Conservation (phyloP, 805 yeast genomes). For the Cyberlindnera bimundalis region DNA sequence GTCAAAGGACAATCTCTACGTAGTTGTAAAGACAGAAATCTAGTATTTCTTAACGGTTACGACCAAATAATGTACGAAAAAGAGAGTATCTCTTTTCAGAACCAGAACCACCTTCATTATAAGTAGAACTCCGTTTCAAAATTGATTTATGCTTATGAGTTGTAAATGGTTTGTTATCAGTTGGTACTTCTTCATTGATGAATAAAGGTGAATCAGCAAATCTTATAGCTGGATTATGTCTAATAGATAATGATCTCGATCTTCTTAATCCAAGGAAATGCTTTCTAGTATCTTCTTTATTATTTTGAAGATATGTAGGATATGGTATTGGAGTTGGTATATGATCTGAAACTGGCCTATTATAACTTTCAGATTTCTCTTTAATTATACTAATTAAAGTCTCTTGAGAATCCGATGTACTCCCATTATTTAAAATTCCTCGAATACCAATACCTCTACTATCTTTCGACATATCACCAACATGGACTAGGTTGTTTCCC, state of each 20-base stretch:
- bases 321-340: slow-evolving; percentile 19
- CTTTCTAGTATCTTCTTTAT: background rate
- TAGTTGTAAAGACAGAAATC: no score
- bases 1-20: no score
- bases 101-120: background rate
- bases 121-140: slow-evolving; percentile 5
- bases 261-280: slow-evolving; percentile 5
- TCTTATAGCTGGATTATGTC: slow-evolving; percentile 12
- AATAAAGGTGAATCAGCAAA: slow-evolving; percentile 10
- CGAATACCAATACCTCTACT: no score
- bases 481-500: no score
- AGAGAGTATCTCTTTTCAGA: background rate
- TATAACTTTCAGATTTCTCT: slow-evolving; percentile 3
- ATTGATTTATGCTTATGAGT: background rate
- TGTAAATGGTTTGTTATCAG: background rate
- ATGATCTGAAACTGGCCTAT: slow-evolving; percentile 14
- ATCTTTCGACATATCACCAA: no score
- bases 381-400: slow-evolving; percentile 7
- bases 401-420: background rate
- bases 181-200: no score
- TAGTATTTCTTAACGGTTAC: background rate
- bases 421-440: background rate
- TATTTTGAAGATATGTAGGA: background rate
- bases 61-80: slow-evolving; percentile 2
- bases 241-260: slow-evolving; percentile 1